These are phyloP conservation scores for Hymenoscyphus repandus DNA, from an alignment of 2,329 filamentous ascomycete genomes.

Conservation along the genomic window DNA sequence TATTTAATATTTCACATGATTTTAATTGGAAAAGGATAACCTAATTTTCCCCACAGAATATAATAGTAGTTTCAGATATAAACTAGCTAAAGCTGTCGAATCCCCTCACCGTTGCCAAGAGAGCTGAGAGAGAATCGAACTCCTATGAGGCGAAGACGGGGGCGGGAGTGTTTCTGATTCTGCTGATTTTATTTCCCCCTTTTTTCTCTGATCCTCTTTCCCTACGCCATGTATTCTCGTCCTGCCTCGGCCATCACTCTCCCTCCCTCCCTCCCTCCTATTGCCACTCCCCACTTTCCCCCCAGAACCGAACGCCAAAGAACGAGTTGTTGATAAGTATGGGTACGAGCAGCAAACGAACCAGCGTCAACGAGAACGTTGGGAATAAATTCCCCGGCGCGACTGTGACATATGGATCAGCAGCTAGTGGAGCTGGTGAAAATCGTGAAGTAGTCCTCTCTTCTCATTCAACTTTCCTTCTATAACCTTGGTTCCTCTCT, in stretches of 20 bases:
- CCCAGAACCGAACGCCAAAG: too few relatives aligned
- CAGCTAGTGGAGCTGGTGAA: constrained; percentile 38
- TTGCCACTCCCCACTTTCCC: too few relatives aligned
- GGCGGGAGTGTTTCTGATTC: constrained; percentile 35
- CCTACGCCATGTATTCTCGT: too few relatives aligned
- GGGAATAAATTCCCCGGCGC: constrained; percentile 39
- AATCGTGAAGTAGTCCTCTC: constrained; percentile 33
- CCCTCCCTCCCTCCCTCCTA: too few relatives aligned
- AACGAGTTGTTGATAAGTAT: not conserved
- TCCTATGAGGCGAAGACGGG: constrained; percentile 36
- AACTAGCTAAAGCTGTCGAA: too few relatives aligned
- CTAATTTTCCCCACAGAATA: too few relatives aligned
- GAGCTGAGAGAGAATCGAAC: constrained; percentile 45
- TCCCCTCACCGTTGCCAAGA: constrained; percentile 38
- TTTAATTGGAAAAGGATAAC: too few relatives aligned
- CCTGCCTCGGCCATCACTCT: too few relatives aligned
- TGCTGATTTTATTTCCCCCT: constrained; percentile 1
- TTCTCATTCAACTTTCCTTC: not conserved
- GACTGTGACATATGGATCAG: constrained; percentile 38
- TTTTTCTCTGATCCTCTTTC: not conserved
- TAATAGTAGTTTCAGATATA: too few relatives aligned
- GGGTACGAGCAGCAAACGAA: constrained; percentile 33
- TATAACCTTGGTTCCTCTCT: too few relatives aligned
- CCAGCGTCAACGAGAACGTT: constrained; percentile 42
- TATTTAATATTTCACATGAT: too few relatives aligned